A percentile compares a stretch with the other conserved stretches of the same genome.
Evolutionary conservation across 306 rosid genomes (phyloP).

Genomic region (Luffa acutangula): DNA sequence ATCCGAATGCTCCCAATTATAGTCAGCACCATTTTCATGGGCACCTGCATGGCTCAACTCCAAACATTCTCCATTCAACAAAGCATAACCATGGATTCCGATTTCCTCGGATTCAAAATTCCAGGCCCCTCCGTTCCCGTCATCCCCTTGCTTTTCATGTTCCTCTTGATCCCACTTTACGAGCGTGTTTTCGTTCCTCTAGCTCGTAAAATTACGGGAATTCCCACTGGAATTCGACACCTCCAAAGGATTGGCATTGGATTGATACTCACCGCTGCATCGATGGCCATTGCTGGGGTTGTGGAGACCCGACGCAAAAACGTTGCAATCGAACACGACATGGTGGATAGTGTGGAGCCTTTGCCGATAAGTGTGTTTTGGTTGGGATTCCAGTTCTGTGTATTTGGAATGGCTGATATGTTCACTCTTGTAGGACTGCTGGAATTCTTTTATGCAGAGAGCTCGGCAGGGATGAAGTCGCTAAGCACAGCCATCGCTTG

Average conservation of each 20-base stretch:
- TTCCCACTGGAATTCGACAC: constrained; percentile 70
- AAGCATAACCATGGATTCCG: constrained; percentile 50
- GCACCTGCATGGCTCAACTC: constrained; percentile 83
- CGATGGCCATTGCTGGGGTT: constrained; percentile 52
- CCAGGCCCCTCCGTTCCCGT: constrained; percentile 67
- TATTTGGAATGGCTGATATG: constrained; percentile 68
- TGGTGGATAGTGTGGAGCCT: constrained; percentile 47
- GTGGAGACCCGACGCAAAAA: constrained; percentile 47
- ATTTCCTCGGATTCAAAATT: constrained; percentile 40
- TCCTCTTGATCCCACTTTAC: constrained; percentile 49
- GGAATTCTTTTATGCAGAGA: constrained; percentile 81
- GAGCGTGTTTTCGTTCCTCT: constrained; percentile 57
- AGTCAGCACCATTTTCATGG: constrained; percentile 65
- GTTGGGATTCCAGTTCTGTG: constrained; percentile 56
- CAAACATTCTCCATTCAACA: constrained; percentile 74
- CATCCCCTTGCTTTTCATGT: constrained; percentile 51
- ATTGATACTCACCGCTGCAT: constrained; percentile 47
- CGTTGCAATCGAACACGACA: constrained; percentile 35
- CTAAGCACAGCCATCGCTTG: constrained; percentile 33
- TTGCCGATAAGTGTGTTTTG: constrained; percentile 73
- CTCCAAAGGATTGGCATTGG: constrained; percentile 74
- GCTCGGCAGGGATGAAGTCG: constrained; percentile 48
- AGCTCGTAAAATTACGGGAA: constrained; percentile 61
- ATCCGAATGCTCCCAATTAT: constrained; percentile 83
- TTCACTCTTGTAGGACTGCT: constrained; percentile 51